These are phyloP conservation scores for Prunus salicina DNA, from an alignment of 306 rosid species.

Conservation along the genomic window DNA sequence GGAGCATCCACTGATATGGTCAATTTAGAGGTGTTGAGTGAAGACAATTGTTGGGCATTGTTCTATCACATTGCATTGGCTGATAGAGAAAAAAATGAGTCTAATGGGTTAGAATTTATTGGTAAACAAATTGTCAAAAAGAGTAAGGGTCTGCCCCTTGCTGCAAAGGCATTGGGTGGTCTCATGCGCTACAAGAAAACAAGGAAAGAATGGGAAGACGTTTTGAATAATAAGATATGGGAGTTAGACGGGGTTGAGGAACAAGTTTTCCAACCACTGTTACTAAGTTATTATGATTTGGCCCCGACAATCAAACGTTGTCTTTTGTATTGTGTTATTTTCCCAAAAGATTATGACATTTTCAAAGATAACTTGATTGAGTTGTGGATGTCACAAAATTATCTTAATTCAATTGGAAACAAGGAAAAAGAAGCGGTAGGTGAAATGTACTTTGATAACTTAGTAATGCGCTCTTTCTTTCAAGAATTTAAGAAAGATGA, in stretches of 20 bases:
- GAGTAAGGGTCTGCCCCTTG: slow-evolving; percentile 18
- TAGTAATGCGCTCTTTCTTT: background rate
- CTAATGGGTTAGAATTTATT: background rate
- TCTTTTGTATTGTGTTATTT: background rate
- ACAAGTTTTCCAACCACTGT: background rate
- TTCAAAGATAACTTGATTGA: background rate
- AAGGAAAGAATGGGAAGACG: background rate
- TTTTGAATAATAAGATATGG: slow-evolving; percentile 4
- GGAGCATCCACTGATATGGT: background rate
- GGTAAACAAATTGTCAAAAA: slow-evolving; percentile 12
- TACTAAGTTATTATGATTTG: slow-evolving; percentile 18
- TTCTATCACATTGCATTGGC: background rate
- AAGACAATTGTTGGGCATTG: slow-evolving; percentile 9
- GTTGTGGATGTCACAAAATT: background rate
- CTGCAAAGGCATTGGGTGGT: slow-evolving; percentile 14
- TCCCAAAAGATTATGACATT: background rate
- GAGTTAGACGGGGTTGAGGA: background rate
- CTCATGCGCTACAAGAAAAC: background rate
- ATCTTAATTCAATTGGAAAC: background rate
- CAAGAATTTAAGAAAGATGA: background rate
- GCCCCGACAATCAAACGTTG: background rate
- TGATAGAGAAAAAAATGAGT: background rate
- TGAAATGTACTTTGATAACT: background rate
- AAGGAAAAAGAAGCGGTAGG: background rate
- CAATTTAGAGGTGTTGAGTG: background rate